Evolutionary conservation across 805 yeast species (phyloP), one percentile per base, ranked within the genome.

Genomic region (Ogataea populi-albae): DNA sequence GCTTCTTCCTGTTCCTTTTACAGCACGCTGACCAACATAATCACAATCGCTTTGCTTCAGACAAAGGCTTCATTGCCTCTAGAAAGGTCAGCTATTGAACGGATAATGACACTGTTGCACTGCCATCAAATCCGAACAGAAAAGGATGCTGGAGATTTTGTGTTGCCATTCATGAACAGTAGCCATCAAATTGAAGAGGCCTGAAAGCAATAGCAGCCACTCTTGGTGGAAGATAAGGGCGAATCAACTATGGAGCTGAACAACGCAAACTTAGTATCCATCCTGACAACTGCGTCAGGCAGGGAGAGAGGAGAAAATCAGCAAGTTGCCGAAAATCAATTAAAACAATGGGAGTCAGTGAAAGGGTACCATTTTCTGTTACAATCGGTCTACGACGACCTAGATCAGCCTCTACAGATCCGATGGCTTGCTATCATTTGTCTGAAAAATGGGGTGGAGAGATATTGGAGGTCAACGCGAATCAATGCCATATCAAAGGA

Each of bases 401-500:
- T 67, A 3, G 69, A 77, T 0, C 49, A 75, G 12, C 73, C 88
- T 0, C 59, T 82, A 20, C 85, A 83, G 40, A 65, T 78, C 6
- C 68, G 98, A 50, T 88, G 96, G 95, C 64, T 89, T 17, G 88
- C 95, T 0, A 71, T 87, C 2, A 91, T 91, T 26, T 84, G 83
- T 45, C 78, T 91, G 60, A 91, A 93, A 54, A 91, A 91, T 58
- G 94, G 94, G 2, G 68, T 87, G 15, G 95, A 86, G 12, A 77
- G 75, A 53, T 77, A 77, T 52, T 91, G 98, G 98, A 68, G 96
- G 40, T 66, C 81, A 1, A 68, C 86, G 0, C 68, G 86, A 14
- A 62, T 68, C 22, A 54, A 57, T 43, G 67, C 77, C 1, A 70
- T 82, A 14, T 46, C 70, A 2, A 72, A 70, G 30, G 86, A 82